These are phyloP conservation scores for Cubamyces sp. DNA, from an alignment of 768 basidiomycete species.

Conservation along the genomic window DNA sequence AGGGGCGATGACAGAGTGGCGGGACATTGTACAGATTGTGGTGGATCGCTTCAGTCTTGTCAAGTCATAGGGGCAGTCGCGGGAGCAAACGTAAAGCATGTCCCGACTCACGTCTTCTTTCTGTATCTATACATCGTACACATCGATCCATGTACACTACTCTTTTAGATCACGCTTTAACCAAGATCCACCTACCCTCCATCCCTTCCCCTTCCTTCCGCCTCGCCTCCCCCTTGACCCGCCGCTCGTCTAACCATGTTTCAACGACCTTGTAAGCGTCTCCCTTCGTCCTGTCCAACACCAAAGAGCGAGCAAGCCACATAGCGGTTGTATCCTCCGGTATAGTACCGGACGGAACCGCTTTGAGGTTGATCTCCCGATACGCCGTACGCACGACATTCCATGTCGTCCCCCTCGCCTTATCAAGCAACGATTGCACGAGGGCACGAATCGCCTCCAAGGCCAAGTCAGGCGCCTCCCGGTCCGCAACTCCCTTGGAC, in stretches of 20 bases:
- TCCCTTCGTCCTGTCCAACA: conserved; percentile 30
- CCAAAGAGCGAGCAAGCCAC: conserved; percentile 43
- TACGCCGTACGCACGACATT: conserved; percentile 61
- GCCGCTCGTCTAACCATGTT: conserved; percentile 55
- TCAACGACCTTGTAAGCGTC: conserved; percentile 37
- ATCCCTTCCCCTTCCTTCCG: conserved; percentile 61
- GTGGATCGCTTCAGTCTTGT: conserved; percentile 52
- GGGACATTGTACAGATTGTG: conserved; percentile 78
- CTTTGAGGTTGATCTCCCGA: conserved; percentile 51
- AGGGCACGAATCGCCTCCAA: conserved; percentile 49
- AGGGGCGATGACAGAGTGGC: conserved; percentile 98
- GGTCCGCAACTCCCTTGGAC: background rate
- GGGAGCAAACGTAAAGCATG: no score
- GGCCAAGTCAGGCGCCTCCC: conserved; percentile 31
- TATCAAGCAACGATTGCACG: conserved; percentile 51
- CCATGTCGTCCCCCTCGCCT: conserved; percentile 62
- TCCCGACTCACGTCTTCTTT: no score
- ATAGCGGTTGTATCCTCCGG: conserved; percentile 30
- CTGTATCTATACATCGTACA: no score
- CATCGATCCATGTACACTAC: no score
- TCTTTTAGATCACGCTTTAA: conserved; percentile 38
- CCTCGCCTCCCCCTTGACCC: conserved; percentile 49
- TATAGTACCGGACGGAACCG: background rate
- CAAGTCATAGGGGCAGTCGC: background rate
- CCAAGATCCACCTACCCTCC: conserved; percentile 64